phyloP scores from a whole-genome alignment of 2,329 filamentous ascomycete genomes.

The Microascus cirrosus region DNA sequence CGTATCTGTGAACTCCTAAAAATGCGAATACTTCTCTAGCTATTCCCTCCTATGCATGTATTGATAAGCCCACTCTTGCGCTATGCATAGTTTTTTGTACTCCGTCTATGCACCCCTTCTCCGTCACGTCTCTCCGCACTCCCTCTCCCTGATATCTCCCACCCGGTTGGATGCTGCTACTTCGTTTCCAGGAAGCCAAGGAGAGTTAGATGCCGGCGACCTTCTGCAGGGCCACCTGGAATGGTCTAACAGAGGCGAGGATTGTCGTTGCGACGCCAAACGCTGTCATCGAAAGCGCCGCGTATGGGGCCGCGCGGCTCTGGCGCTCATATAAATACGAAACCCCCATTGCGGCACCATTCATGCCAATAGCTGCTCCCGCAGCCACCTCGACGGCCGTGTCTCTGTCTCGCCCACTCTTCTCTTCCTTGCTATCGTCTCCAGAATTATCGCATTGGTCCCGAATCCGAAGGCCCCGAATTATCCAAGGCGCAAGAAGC shows the following conservation, averaged over 20 bases:
- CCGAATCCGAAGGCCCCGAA: conserved; percentile 16
- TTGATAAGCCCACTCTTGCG: background rate
- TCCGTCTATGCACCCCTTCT: background rate
- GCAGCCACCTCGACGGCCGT: conserved; percentile 31
- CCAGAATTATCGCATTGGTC: conserved; percentile 3
- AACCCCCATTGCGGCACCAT: conserved; percentile 49
- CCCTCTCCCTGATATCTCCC: background rate
- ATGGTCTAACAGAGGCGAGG: conserved; percentile 36
- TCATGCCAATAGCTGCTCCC: conserved; percentile 44
- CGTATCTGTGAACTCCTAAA: background rate
- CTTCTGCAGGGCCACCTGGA: conserved; percentile 23
- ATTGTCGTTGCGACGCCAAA: conserved; percentile 46
- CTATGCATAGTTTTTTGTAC: background rate
- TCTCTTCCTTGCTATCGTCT: background rate
- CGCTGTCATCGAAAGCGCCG: conserved; percentile 44
- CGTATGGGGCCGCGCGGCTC: conserved; percentile 42
- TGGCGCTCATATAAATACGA: conserved; percentile 43
- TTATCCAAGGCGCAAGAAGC: conserved; percentile 22
- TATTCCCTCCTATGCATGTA: background rate
- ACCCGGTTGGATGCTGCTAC: background rate
- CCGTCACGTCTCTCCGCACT: background rate
- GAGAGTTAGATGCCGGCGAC: conserved; percentile 11
- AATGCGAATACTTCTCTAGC: background rate
- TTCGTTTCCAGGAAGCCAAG: background rate
- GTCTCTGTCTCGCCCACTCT: conserved; percentile 7